Evolutionary conservation across 2,329 filamentous ascomycete genomes (phyloP).

Genomic region (Colletotrichum melonis): DNA sequence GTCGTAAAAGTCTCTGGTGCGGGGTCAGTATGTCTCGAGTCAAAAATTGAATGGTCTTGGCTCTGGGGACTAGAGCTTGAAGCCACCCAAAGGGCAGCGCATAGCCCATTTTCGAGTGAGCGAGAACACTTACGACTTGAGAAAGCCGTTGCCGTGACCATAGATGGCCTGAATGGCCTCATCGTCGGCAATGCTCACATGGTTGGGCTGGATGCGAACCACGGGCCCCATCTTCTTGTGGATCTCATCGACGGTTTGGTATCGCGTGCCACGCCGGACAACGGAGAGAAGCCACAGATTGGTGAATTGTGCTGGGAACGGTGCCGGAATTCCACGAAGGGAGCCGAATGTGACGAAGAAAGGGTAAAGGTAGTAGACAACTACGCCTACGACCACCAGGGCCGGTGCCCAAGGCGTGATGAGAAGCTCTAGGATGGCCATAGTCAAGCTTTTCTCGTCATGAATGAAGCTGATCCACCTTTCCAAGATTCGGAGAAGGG

Average conservation of each 20-base stretch:
- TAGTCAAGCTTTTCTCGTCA: neutral
- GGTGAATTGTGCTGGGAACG: conserved; percentile 73
- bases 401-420: conserved; percentile 32
- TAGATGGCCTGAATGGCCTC: conserved; percentile 82
- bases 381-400: conserved; percentile 15
- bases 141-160: conserved; percentile 81
- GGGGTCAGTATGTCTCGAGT: neutral
- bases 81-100: too few relatives aligned
- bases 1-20: conserved; percentile 82
- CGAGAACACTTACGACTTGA: conserved; percentile 68
- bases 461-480: neutral
- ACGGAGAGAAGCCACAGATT: conserved; percentile 84
- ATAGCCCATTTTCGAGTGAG: neutral
- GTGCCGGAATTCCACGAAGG: conserved; percentile 68
- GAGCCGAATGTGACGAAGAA: conserved; percentile 66
- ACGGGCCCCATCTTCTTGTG: conserved; percentile 84
- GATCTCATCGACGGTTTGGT: conserved; percentile 72
- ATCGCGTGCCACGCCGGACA: conserved; percentile 74
- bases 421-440: conserved; percentile 28
- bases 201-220: conserved; percentile 85
- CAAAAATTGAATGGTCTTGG: neutral
- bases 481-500: neutral
- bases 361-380: conserved; percentile 55
- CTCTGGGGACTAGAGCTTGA: too few relatives aligned
- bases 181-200: conserved; percentile 84